Percentiles rank a stretch among this genome's conserved stretches.
Evolutionary conservation across 441 rosid genomes (phyloP).

Genomic region (Mallotus repandus): DNA sequence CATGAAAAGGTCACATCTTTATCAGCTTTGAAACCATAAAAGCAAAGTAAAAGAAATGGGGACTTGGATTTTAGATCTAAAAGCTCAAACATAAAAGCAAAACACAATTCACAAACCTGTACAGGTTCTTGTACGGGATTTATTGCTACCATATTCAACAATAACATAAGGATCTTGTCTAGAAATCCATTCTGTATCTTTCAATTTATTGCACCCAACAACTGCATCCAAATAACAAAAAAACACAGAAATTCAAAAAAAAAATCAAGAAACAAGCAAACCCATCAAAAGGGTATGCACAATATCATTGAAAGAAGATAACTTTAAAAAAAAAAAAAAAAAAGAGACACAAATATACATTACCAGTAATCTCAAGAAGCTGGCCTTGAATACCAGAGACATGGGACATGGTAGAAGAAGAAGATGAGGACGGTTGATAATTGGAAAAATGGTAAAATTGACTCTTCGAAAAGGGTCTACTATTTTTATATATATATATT

Average conservation of each 20-base stretch:
- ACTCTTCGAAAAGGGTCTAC: neutral
- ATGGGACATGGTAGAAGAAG: constrained; percentile 31
- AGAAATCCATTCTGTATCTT: constrained; percentile 91
- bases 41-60: neutral
- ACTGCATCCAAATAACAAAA: constrained; percentile 39
- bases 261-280: neutral
- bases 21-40: neutral
- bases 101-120: constrained; percentile 41
- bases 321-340: neutral
- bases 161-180: constrained; percentile 89
- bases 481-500: neutral
- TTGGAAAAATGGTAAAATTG: neutral
- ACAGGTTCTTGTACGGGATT: constrained; percentile 74
- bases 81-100: neutral
- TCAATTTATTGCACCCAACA: constrained; percentile 76
- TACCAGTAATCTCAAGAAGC: constrained; percentile 83
- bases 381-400: constrained; percentile 70
- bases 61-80: neutral
- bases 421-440: neutral
- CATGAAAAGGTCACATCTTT: neutral
- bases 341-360: neutral
- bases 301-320: neutral
- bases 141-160: constrained; percentile 66
- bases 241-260: neutral
- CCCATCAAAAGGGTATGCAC: neutral